These are phyloP conservation scores for Starmerella floris DNA, from an alignment of 805 yeast species.

Conservation along the genomic window DNA sequence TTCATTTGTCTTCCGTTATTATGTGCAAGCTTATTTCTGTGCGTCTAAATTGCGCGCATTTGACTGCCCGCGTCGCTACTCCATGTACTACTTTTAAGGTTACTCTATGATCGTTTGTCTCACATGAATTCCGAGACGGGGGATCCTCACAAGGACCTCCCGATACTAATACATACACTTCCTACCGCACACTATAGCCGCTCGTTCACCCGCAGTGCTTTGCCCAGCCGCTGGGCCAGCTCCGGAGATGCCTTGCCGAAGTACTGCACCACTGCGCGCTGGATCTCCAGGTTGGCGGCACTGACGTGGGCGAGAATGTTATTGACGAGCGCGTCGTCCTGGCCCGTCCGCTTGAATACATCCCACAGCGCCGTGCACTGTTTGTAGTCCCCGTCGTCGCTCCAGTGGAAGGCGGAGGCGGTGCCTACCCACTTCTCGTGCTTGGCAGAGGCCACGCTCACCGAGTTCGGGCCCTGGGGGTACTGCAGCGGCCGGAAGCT, in stretches of 20 bases:
- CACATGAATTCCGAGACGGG: too few relatives aligned
- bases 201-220: neutral
- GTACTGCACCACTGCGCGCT: slow-evolving; percentile 64
- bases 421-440: slow-evolving; percentile 76
- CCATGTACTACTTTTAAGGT: too few relatives aligned
- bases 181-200: neutral
- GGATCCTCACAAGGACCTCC: too few relatives aligned
- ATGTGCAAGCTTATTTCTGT: too few relatives aligned
- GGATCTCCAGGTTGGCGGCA: slow-evolving; percentile 60
- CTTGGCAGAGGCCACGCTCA: slow-evolving; percentile 25
- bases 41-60: too few relatives aligned
- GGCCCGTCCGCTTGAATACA: slow-evolving; percentile 68
- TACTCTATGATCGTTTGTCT: too few relatives aligned
- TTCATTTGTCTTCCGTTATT: too few relatives aligned
- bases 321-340: slow-evolving; percentile 70
- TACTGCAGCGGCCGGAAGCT: slow-evolving; percentile 28
- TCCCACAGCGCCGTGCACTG: slow-evolving; percentile 72
- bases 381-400: slow-evolving; percentile 55
- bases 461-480: slow-evolving; percentile 15
- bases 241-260: slow-evolving; percentile 59
- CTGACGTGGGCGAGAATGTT: slow-evolving; percentile 63
- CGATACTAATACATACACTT: too few relatives aligned
- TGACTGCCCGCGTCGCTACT: too few relatives aligned
- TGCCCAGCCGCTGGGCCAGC: slow-evolving; percentile 37
- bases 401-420: slow-evolving; percentile 81